Evolutionary conservation across 768 basidiomycete species (phyloP), one percentile per base, ranked within the genome.

Genomic region (Tricholoma matsutake): DNA sequence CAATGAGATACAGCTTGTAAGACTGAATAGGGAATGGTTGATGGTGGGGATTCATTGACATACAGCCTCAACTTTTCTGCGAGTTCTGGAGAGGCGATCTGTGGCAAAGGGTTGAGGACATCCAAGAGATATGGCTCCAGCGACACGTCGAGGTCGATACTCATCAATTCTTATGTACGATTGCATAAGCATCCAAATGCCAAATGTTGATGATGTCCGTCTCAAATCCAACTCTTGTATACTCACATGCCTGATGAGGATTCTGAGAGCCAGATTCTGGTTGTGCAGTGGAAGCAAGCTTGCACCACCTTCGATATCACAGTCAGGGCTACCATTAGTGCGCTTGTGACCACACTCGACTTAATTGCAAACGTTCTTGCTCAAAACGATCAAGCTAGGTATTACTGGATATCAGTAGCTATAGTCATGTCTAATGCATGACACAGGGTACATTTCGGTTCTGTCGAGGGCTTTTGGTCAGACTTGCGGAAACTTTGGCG

Each of bases 1-100:
- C 92, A 94, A 71, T 78, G 78, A 0, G 91, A 90, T 53, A 90
- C 76, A 31, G 79, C 72, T 8, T 74, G 76, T 43, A 93, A 78
- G 45, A 86, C 70, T 6, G 75, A 69, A 72, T 93, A 88, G 0
- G 89, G 83, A 57, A 94, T 84, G 41, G 81, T 77, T n/a, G 74
- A 62, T 6, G 76, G 73, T 7, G 71, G 69, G 11, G 73, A 70
- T 32, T 76, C 68, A 22, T 66, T 62, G 49, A 86, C 67, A 65
- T 76, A 79, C 45, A 65, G 64, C 6, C 66, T 61, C 25, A 91
- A 76, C 61, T 81, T 68, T 6, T 70, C 65, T 2, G 78, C 74
- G 13, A 83, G 71, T 16, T 79, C 69, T 3, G 68, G 32, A 3
- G 90, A 86, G 25, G 87, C 69, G 31, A 84, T 60, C 4, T 69